phyloP scores from a whole-genome alignment of 2,329 filamentous ascomycete species.

The Aspergillus nomiae region DNA sequence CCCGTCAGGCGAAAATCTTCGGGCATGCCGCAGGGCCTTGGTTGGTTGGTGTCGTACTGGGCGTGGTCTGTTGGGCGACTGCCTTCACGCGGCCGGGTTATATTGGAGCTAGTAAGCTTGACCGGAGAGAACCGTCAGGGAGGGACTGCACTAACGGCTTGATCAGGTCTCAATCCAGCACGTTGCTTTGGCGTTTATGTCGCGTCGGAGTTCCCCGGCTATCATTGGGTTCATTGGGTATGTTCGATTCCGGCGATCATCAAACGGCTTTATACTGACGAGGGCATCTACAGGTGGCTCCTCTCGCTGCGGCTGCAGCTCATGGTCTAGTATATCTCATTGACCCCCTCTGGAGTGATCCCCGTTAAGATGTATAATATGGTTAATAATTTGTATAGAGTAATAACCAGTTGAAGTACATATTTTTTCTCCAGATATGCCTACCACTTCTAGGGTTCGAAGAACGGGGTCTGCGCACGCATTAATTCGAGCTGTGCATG shows the following conservation, averaged over 20 bases:
- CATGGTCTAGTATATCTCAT: slow-evolving; percentile 37
- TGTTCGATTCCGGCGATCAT: slow-evolving; percentile 1
- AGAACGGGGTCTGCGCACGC: too few species aligned
- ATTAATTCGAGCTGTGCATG: too few species aligned
- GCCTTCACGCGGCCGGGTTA: slow-evolving; percentile 45
- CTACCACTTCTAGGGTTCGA: too few species aligned
- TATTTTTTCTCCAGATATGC: too few species aligned
- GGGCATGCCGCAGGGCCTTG: slow-evolving; percentile 53
- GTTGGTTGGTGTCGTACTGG: slow-evolving; percentile 49
- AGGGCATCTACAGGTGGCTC: slow-evolving; percentile 24
- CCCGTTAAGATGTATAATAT: background rate
- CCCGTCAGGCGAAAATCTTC: slow-evolving; percentile 52
- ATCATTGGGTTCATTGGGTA: slow-evolving; percentile 44
- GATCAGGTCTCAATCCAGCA: slow-evolving; percentile 45
- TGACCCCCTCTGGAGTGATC: slow-evolving; percentile 28
- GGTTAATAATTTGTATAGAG: background rate
- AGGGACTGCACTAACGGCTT: background rate
- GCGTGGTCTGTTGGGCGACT: slow-evolving; percentile 40
- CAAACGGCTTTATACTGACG: background rate
- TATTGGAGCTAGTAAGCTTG: slow-evolving; percentile 39
- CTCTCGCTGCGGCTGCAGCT: slow-evolving; percentile 30
- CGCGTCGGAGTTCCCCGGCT: slow-evolving; percentile 36
- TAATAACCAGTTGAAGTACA: background rate
- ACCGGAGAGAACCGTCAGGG: background rate
- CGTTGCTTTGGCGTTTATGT: slow-evolving; percentile 50